Evolutionary conservation across 345 rosid genomes (phyloP), one percentile per base, ranked within the genome.

Genomic region (Eucalyptus sp.): DNA sequence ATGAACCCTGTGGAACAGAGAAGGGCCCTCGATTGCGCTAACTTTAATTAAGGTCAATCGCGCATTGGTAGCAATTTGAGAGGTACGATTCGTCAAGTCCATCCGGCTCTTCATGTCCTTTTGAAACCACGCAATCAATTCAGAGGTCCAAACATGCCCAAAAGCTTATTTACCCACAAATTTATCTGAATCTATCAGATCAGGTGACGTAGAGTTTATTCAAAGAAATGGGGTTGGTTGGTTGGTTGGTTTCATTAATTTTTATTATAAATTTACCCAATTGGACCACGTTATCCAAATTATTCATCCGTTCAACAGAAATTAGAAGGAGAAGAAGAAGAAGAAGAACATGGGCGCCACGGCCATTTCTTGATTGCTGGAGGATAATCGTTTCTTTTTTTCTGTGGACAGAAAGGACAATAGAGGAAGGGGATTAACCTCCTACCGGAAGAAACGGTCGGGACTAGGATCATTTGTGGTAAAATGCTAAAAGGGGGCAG

Each of bases 381-480:
- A 9, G 71, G 37, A n/a, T n/a, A 6, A 3, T 27, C 2, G 24
- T 8, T 66, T 66, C 15, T 7, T 6, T 24, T 4, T 76, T 76
- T 76, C 48, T 76, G 84, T 76, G 84, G 84, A 76, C 84, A 76
- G 25, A 18, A 68, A 33, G 44, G 7, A 33, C 11, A 10, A 11
- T 16, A 3, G 41, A 18, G 5, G 44, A 16, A 4, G 37, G 10
- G 18, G 48, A 41, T 76, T 41, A 24, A 60, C 88, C 88, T 25
- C 29, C 84, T 43, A 33, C 88, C 88, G 84, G 44, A 20, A 87
- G 81, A 62, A 87, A n/a, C 54, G 88, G 88, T 62, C 27, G 88
- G 43, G 83, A 64, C 84, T 10, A 5, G 48, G 24, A 41, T 87
- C 88, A 76, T 76, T 41, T 20, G 10, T 11, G 84, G 84, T 25